A percentile compares a stretch with the other conserved stretches of the same genome.
Evolutionary conservation across 2,329 filamentous ascomycete genomes (phyloP).

Genomic region (Aspergillus japonicus): DNA sequence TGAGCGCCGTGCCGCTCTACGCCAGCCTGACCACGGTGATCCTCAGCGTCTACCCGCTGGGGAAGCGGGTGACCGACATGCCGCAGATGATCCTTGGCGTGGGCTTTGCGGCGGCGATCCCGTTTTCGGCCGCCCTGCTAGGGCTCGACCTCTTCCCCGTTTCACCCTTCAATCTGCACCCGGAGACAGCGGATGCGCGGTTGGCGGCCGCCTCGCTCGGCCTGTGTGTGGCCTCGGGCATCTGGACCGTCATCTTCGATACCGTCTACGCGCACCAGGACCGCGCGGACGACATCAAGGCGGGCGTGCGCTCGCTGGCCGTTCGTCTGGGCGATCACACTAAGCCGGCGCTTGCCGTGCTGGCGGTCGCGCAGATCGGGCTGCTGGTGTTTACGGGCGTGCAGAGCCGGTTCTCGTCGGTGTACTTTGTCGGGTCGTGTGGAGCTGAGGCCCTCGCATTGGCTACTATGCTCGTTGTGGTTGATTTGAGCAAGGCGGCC

Average conservation of each 20-base stretch:
- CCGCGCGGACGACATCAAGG: conserved; percentile 79
- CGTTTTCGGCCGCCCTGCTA: not conserved
- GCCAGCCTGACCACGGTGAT: not conserved
- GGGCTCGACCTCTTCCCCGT: not conserved
- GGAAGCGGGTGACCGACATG: conserved; percentile 9
- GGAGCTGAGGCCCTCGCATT: conserved; percentile 1
- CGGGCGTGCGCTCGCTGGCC: conserved; percentile 85
- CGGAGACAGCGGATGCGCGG: not conserved
- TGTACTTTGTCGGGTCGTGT: conserved; percentile 10
- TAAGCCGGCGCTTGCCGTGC: conserved; percentile 4
- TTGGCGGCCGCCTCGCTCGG: not conserved
- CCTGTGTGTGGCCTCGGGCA: conserved; percentile 30
- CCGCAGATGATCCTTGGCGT: conserved; percentile 7
- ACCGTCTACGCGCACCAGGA: conserved; percentile 96
- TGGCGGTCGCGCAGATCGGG: conserved; percentile 1
- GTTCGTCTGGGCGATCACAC: conserved; percentile 40
- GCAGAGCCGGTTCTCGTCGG: not conserved
- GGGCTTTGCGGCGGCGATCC: conserved; percentile 6
- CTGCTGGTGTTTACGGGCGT: conserved; percentile 2
- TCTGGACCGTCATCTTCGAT: conserved; percentile 87
- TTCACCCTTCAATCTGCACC: too few relatives aligned
- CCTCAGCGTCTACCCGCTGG: conserved; percentile 7
- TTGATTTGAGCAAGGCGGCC: conserved; percentile 6
- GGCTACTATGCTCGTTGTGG: conserved; percentile 4
- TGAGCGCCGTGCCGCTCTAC: not conserved